Base-by-base conservation (phyloP, 2,329 filamentous ascomycete species). In the Colletotrichum aenigma region DNA sequence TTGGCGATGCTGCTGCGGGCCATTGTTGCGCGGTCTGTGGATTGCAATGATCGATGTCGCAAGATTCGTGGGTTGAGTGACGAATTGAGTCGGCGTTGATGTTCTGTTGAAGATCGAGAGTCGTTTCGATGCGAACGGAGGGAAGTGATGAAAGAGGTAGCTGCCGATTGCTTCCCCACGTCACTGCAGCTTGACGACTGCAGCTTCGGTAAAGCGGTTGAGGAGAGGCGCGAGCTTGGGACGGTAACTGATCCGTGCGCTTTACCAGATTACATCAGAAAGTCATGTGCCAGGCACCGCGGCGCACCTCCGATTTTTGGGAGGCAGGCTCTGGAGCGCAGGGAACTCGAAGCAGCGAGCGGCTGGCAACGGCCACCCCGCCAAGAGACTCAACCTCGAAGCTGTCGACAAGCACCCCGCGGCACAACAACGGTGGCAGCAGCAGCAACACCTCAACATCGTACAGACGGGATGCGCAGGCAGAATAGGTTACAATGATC, bases 401-500 rank as follows among this genome's bases (percentile, higher is more conserved):
- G 60, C 60, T 61, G 16, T 48, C 48, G 52, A 38, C 56, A n/a
- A n/a, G 36, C 24, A 69, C 8, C 21, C 32, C 10, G 30, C 58
- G 58, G 3, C 1, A 30, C 26, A 24, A 65, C 48, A 24, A 8
- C 18, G 10, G 10, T 12, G 36, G 62, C 10, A 21, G 26, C 9
- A 34, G 56, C 13, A 56, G 62, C 36, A 24, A 16, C 18, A 18
- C 28, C 16, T 64, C 26, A 62, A 64, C 32, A 21, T 18, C 26
- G 3, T 10, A 64, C 18, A 52, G 34, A 7, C 58, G 74, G 70
- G 70, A 82, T 80, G 81, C 79, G 64, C 76, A 77, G 76, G 34
- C 74, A 73, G 76, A 68, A 65, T n/a, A 61, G 62, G 38, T 66
- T 77, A 87, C 79, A 79, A 99, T 99, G 97, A 98, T 99, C 86